Evolutionary conservation across 208 protist species (phyloP).

Genomic region (Wallacemonas rigidus): DNA sequence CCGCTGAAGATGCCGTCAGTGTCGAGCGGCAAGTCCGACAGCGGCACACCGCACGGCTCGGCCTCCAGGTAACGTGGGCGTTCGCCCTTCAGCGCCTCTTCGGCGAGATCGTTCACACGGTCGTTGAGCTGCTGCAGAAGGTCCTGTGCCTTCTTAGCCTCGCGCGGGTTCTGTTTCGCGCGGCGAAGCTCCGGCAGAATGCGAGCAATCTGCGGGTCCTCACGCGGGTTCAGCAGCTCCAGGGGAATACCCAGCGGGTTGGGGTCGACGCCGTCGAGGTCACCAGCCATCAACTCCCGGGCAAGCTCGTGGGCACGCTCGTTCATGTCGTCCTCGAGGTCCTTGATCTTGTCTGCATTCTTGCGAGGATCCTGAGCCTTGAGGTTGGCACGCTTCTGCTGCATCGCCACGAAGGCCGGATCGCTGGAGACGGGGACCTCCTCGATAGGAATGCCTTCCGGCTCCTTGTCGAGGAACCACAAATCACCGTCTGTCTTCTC

Average conservation of each 20-base stretch:
- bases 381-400: slow-evolving; percentile 53
- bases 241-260: slow-evolving; percentile 62
- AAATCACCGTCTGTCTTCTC: slow-evolving; percentile 69
- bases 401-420: slow-evolving; percentile 40
- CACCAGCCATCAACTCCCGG: slow-evolving; percentile 33
- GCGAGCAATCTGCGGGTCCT: slow-evolving; percentile 52
- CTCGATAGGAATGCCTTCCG: slow-evolving; percentile 66
- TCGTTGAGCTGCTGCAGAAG: slow-evolving; percentile 57
- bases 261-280: slow-evolving; percentile 64
- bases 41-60: slow-evolving; percentile 55
- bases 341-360: slow-evolving; percentile 53
- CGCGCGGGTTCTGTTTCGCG: slow-evolving; percentile 52
- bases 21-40: slow-evolving; percentile 60
- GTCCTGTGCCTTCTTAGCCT: slow-evolving; percentile 38
- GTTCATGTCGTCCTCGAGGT: slow-evolving; percentile 66
- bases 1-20: slow-evolving; percentile 59
- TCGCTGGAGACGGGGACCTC: slow-evolving; percentile 57
- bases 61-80: slow-evolving; percentile 53
- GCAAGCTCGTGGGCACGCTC: slow-evolving; percentile 64
- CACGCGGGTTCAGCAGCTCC: slow-evolving; percentile 51
- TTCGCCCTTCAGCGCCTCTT: slow-evolving; percentile 45
- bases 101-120: slow-evolving; percentile 53
- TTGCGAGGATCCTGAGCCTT: slow-evolving; percentile 60
- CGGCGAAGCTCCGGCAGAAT: slow-evolving; percentile 65
- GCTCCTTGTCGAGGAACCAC: slow-evolving; percentile 72